Conservation (phyloP, 2,329 filamentous ascomycete genomes). For the Pleoardoris graminearum region DNA sequence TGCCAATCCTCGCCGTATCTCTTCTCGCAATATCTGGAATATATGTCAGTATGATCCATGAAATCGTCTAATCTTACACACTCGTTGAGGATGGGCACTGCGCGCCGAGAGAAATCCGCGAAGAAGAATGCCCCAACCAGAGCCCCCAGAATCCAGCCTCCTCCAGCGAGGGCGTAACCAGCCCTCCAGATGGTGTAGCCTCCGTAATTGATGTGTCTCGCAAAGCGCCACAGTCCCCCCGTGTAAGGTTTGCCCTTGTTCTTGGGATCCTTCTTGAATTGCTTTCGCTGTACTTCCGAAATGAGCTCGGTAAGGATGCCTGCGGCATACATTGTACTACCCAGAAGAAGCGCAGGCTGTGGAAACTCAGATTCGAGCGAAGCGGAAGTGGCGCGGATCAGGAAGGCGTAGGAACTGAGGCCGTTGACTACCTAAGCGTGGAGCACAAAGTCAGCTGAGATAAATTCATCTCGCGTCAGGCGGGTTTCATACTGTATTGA, state of each 20-base stretch:
- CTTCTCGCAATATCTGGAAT: constrained; percentile 44
- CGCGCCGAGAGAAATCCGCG: constrained; percentile 51
- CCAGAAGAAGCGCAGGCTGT: constrained; percentile 51
- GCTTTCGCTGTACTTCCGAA: constrained; percentile 60
- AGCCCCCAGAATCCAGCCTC: constrained; percentile 52
- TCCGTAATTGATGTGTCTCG: constrained; percentile 60
- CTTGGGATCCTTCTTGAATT: constrained; percentile 55
- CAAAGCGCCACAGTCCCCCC: constrained; percentile 54
- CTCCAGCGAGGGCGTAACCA: constrained; percentile 54
- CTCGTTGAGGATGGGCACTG: constrained; percentile 54
- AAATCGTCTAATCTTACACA: constrained; percentile 21
- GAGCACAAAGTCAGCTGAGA: too few relatives aligned
- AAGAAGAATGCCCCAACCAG: constrained; percentile 48
- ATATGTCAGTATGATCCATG: neutral
- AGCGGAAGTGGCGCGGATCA: constrained; percentile 54
- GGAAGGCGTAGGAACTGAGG: constrained; percentile 59
- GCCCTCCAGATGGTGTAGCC: constrained; percentile 57
- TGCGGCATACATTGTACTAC: constrained; percentile 53
- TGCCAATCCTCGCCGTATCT: constrained; percentile 48
- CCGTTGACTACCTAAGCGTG: constrained; percentile 51
- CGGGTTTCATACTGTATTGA: constrained; percentile 51
- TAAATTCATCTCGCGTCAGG: too few relatives aligned
- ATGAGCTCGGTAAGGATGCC: constrained; percentile 60
- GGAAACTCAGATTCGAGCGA: constrained; percentile 46
- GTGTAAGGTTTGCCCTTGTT: constrained; percentile 59